Evolutionary conservation across 768 basidiomycete genomes (phyloP).

Genomic region (Mycena latifolia): DNA sequence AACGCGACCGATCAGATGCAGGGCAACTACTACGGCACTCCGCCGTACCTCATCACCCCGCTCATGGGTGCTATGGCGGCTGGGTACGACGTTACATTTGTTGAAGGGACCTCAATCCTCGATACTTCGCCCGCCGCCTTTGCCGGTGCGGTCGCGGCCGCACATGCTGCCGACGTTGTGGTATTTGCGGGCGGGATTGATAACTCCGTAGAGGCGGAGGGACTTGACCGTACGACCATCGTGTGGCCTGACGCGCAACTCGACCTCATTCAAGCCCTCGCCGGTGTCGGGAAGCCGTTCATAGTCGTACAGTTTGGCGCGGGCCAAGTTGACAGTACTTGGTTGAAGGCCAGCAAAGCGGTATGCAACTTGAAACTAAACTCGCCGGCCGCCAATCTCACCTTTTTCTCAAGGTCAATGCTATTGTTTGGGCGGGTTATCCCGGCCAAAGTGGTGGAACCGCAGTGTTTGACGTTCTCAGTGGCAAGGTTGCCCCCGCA

Average conservation of each 20-base stretch:
- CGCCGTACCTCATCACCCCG: constrained; percentile 68
- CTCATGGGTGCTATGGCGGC: constrained; percentile 59
- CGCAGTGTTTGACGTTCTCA: constrained; percentile 65
- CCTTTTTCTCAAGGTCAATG: constrained; percentile 56
- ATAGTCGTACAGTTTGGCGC: constrained; percentile 69
- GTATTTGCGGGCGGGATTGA: constrained; percentile 70
- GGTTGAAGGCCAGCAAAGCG: constrained; percentile 55
- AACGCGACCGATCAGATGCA: constrained; percentile 69
- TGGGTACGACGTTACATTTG: constrained; percentile 60
- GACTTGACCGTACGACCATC: constrained; percentile 60
- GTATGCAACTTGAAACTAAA: constrained; percentile 40
- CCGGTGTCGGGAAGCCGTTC: constrained; percentile 62
- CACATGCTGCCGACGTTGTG: constrained; percentile 60
- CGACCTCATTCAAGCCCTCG: constrained; percentile 59
- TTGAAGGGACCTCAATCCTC: constrained; percentile 53
- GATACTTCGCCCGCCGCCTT: constrained; percentile 59
- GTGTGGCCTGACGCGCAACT: constrained; percentile 71
- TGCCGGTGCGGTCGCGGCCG: constrained; percentile 61
- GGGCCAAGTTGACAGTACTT: constrained; percentile 65
- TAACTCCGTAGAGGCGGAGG: constrained; percentile 62
- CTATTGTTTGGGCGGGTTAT: constrained; percentile 69
- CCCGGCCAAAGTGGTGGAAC: constrained; percentile 68
- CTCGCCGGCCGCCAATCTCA: not conserved
- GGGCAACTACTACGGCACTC: constrained; percentile 66
- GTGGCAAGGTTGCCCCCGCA: constrained; percentile 63